A percentile compares a stretch with the other conserved stretches of the same genome.
phyloP scores from a whole-genome alignment of 139 green algal species.

The Chlorella sorokiniana region DNA sequence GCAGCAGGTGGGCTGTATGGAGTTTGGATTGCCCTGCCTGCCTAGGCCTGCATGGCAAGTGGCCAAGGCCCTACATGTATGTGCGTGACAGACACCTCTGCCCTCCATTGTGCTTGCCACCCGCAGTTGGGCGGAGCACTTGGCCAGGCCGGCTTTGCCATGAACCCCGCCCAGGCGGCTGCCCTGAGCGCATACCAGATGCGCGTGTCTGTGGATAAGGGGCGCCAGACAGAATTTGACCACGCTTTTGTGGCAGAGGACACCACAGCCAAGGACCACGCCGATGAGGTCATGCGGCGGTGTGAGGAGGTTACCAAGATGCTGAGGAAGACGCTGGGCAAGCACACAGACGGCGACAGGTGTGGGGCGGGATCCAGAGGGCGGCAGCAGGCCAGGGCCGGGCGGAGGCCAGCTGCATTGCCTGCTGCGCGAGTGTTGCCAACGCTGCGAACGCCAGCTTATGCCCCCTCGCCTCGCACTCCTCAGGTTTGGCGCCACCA shows the following conservation, averaged over 20 bases:
- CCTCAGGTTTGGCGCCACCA: constrained; percentile 26
- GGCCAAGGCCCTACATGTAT: background rate
- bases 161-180: too few relatives aligned
- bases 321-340: constrained; percentile 40
- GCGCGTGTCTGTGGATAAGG: constrained; percentile 46
- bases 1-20: background rate
- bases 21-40: background rate
- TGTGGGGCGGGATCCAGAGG: too few relatives aligned
- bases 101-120: too few relatives aligned
- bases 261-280: constrained; percentile 39
- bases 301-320: constrained; percentile 57
- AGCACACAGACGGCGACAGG: constrained; percentile 33
- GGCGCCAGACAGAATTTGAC: constrained; percentile 18
- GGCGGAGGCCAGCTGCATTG: too few relatives aligned
- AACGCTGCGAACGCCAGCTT: too few relatives aligned
- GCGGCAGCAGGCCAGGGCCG: background rate
- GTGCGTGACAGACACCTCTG: background rate
- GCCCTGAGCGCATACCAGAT: constrained; percentile 13
- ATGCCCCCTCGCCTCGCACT: too few relatives aligned
- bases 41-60: background rate
- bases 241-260: constrained; percentile 44
- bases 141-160: too few relatives aligned
- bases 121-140: too few relatives aligned
- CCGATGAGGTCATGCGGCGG: constrained; percentile 47
- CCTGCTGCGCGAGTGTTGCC: too few relatives aligned